These are phyloP conservation scores for Anisodus acutangulus DNA, from an alignment of 257 asterid genomes.

Conservation along the genomic window DNA sequence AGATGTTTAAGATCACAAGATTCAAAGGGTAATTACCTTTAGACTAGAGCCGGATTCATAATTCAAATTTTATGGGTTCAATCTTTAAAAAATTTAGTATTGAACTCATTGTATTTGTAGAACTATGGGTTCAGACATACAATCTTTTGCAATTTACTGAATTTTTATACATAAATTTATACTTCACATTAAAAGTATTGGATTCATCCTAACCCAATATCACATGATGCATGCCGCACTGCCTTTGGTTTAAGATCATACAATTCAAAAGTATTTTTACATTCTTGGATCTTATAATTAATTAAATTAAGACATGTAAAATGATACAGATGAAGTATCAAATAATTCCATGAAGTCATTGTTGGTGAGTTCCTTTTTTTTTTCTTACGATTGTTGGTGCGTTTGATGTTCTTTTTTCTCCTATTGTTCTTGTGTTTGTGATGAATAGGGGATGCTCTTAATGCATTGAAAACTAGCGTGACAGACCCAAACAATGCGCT, in stretches of 20 bases:
- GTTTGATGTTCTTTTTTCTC: neutral
- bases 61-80: too few relatives aligned
- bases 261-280: neutral
- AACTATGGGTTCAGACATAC: too few relatives aligned
- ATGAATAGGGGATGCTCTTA: conserved; percentile 49
- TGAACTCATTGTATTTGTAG: too few relatives aligned
- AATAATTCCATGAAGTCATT: neutral
- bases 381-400: neutral
- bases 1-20: neutral
- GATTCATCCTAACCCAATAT: neutral
- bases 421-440: neutral
- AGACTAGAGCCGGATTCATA: rapidly evolving
- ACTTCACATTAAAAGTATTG: too few relatives aligned
- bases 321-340: neutral
- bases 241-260: neutral
- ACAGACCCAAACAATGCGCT: conserved; percentile 57
- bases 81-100: too few relatives aligned
- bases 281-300: neutral
- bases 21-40: neutral
- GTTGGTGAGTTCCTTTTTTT: neutral
- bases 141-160: too few relatives aligned
- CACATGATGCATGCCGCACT: too few relatives aligned
- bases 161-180: too few relatives aligned
- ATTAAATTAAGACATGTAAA: neutral
- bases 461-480: conserved; percentile 31